Evolutionary conservation across 2,329 filamentous ascomycete species (phyloP), one percentile per base, ranked within the genome.

Genomic region (Chlorencoelia australis): DNA sequence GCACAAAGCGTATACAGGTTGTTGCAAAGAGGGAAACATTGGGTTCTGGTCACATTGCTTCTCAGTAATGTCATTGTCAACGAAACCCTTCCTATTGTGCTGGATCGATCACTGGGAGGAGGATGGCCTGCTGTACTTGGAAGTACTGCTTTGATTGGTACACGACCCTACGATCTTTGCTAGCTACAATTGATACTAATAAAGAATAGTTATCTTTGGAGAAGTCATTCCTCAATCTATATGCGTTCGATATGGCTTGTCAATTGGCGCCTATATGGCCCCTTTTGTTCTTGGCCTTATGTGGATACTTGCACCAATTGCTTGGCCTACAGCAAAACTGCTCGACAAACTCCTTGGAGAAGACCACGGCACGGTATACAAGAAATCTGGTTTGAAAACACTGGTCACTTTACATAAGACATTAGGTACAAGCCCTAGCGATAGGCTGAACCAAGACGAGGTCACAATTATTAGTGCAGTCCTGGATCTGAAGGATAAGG

Each of bases 381-480:
- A 96, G 65, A 98, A 96, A 67, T 89, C 87, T 43, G 91, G 91
- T 0, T 65, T 98, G 50, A 98, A 98, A 67, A 96, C 91, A 0
- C 69, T 98, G 19, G 91, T 98, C 18, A 94, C 87, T 0, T 69
- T 98, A 11, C 91, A 98, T 65, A 87, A 93, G 61, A 93, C 84
- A 2, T 66, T 96, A 9, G 91, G 91, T 18, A 79, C 85, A 30
- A 81, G 82, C 19, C 82, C 82, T 8, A 73, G 73, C 25, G 87
- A 98, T 55, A 81, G 91, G 40, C 67, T 98, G 36, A 96, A 95
- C 60, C 82, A 94, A 49, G 91, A 98, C 55, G 91, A 98, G 60
- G 91, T 98, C 47, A 96, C 91, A 42, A 98, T 98, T 58, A 98
- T 98, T 60, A 94, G 85, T 48, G 89, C 91, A 24, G 91, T 96